Evolutionary conservation across 2,329 filamentous ascomycete genomes (phyloP), one percentile per base, ranked within the genome.

Genomic region (Aureobasidium sp.): DNA sequence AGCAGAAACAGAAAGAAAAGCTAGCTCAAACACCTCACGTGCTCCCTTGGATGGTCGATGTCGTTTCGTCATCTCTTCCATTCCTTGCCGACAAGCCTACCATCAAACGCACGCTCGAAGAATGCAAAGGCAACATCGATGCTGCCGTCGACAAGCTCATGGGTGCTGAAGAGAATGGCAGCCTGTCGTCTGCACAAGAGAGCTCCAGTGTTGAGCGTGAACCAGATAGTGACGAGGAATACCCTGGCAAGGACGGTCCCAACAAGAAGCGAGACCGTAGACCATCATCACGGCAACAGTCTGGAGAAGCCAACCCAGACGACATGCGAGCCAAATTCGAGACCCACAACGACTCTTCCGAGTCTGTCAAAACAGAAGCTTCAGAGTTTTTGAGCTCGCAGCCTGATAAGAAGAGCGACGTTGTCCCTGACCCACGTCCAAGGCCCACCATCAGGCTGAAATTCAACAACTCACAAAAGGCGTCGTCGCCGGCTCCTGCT

Each of bases 21-120:
- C 71, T 73, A 46, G 68, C 71, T 60, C 70, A 72, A 48, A 71
- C 67, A 69, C 76, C 75, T 32, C 71, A 78, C 55, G 77, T 81
- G 32, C 73, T 77, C 56, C 79, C 80, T 2, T 84, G 81, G 82
- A 82, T 82, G 74, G 79, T 84, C 55, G 78, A 81, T 41, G 75
- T 77, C 6, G 81, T 85, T 8, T 72, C 76, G 57, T 77, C 78
- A 65, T 79, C 79, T 4, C 71, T 85, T 10, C 81, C 81, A 24
- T 79, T 78, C 61, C 74, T 78, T 57, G 76, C 77, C 46, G 78
- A 82, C 66, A 78, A 78, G 44, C 75, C 74, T 32, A 77, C 77
- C 27, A 81, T 85, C 64, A 78, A 79, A 53, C 76, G 79, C 65
- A 77, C 79, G 64, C 74, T 86, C 36, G 76, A 81, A 67, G 77